Conservation (phyloP, 2,329 filamentous ascomycete genomes). For the Fusarium sp. region DNA sequence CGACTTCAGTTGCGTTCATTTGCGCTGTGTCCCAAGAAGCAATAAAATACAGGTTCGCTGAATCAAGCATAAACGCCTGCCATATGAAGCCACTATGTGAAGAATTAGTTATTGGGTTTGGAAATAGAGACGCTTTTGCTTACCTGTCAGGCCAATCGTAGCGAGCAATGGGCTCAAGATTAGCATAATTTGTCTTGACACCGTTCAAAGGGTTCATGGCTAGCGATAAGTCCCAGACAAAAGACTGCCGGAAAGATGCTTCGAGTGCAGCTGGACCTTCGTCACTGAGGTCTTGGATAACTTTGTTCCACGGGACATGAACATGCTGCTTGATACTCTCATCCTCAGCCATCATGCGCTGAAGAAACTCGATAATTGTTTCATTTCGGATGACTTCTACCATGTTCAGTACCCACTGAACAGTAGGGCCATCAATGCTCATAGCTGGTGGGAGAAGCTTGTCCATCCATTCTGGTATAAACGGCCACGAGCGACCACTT, state of each 20-base stretch:
- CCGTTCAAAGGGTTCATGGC: slow-evolving; percentile 43
- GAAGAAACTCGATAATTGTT: slow-evolving; percentile 48
- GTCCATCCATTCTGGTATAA: slow-evolving; percentile 54
- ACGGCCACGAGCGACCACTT: slow-evolving; percentile 55
- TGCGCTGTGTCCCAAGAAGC: slow-evolving; percentile 59
- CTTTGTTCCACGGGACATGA: slow-evolving; percentile 54
- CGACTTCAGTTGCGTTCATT: slow-evolving; percentile 52
- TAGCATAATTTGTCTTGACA: slow-evolving; percentile 36
- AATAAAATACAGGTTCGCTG: slow-evolving; percentile 52
- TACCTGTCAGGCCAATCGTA: slow-evolving; percentile 58
- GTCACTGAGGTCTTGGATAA: slow-evolving; percentile 51
- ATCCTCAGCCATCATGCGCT: slow-evolving; percentile 47
- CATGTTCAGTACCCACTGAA: slow-evolving; percentile 55
- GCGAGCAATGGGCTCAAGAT: slow-evolving; percentile 50
- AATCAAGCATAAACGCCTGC: slow-evolving; percentile 56
- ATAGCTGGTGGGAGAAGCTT: slow-evolving; percentile 52
- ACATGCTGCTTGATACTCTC: slow-evolving; percentile 45
- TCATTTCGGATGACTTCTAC: slow-evolving; percentile 45
- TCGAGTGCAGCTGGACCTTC: slow-evolving; percentile 51
- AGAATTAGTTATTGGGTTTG: slow-evolving; percentile 7
- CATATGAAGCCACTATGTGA: slow-evolving; percentile 53
- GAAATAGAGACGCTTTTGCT: slow-evolving; percentile 19
- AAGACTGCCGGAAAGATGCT: slow-evolving; percentile 55
- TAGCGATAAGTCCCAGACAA: slow-evolving; percentile 57
- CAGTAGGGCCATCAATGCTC: slow-evolving; percentile 56